Conservation (phyloP, 257 asterid genomes). For the Rhazya stricta region DNA sequence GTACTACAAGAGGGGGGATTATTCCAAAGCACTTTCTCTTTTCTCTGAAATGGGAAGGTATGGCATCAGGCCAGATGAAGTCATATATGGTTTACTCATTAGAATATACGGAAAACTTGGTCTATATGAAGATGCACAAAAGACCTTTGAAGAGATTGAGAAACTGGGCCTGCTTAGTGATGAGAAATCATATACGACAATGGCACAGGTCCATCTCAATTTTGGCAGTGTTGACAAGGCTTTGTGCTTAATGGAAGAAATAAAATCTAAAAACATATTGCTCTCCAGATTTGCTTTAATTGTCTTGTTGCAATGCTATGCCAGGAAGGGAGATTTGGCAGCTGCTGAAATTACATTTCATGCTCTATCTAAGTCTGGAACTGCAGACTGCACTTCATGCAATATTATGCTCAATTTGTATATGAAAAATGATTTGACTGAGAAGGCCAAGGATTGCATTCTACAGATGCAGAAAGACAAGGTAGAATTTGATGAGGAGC, state of each 20-base stretch:
- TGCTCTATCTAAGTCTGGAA: slow-evolving; percentile 55
- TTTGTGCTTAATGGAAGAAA: slow-evolving; percentile 58
- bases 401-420: slow-evolving; percentile 59
- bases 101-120: slow-evolving; percentile 96
- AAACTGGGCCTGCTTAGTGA: slow-evolving; percentile 54
- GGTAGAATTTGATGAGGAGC: slow-evolving; percentile 66
- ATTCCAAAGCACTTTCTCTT: slow-evolving; percentile 77
- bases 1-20: slow-evolving; percentile 65
- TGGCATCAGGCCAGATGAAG: slow-evolving; percentile 73
- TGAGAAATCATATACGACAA: slow-evolving; percentile 73
- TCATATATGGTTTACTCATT: slow-evolving; percentile 76
- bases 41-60: slow-evolving; percentile 80
- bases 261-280: slow-evolving; percentile 55
- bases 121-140: slow-evolving; percentile 83
- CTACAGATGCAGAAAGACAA: slow-evolving; percentile 51
- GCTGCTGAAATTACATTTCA: slow-evolving; percentile 67
- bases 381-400: slow-evolving; percentile 58
- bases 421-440: slow-evolving; percentile 52
- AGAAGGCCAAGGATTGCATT: slow-evolving; percentile 60
- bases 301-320: slow-evolving; percentile 59
- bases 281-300: slow-evolving; percentile 63
- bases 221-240: slow-evolving; percentile 64
- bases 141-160: slow-evolving; percentile 57
- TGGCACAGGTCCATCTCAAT: slow-evolving; percentile 91
- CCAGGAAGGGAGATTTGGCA: slow-evolving; percentile 55